A percentile compares a stretch with the other conserved stretches of the same genome.
These are phyloP conservation scores for Auriscalpium microsporum DNA, from an alignment of 768 basidiomycete genomes.

Conservation along the genomic window DNA sequence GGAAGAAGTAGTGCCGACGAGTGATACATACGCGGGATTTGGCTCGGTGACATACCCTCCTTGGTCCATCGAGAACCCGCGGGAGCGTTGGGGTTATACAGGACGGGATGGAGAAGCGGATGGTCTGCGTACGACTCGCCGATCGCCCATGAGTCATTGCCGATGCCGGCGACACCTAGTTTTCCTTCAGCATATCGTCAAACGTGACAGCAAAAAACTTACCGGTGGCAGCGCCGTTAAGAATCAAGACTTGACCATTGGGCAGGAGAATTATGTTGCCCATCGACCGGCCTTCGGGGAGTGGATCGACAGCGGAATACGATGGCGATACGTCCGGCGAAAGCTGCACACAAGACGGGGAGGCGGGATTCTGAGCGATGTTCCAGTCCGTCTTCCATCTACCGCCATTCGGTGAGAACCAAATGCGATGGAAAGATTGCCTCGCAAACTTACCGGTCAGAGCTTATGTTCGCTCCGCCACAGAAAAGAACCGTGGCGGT, in stretches of 20 bases:
- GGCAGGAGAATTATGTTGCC: conserved; percentile 65
- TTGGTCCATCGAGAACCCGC: conserved; percentile 56
- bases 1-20: conserved; percentile 61
- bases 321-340: conserved; percentile 56
- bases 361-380: conserved; percentile 47
- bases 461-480: conserved; percentile 60
- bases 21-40: conserved; percentile 74
- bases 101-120: conserved; percentile 45
- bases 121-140: conserved; percentile 59
- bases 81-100: conserved; percentile 62
- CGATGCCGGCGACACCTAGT: conserved; percentile 40
- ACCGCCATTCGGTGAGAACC: conserved; percentile 7
- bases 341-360: conserved; percentile 70
- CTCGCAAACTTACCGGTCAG: conserved; percentile 32
- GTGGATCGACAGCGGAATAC: conserved; percentile 54
- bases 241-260: conserved; percentile 52
- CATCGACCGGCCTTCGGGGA: conserved; percentile 66
- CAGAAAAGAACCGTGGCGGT: conserved; percentile 80
- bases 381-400: conserved; percentile 49
- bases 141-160: conserved; percentile 46
- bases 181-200: neutral
- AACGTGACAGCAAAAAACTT: conserved; percentile 8
- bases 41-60: conserved; percentile 51
- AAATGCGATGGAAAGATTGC: neutral
- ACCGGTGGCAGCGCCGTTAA: conserved; percentile 49